Evolutionary conservation across 148 eudicot species (phyloP).

Genomic region (Dysphania ambrosioides): DNA sequence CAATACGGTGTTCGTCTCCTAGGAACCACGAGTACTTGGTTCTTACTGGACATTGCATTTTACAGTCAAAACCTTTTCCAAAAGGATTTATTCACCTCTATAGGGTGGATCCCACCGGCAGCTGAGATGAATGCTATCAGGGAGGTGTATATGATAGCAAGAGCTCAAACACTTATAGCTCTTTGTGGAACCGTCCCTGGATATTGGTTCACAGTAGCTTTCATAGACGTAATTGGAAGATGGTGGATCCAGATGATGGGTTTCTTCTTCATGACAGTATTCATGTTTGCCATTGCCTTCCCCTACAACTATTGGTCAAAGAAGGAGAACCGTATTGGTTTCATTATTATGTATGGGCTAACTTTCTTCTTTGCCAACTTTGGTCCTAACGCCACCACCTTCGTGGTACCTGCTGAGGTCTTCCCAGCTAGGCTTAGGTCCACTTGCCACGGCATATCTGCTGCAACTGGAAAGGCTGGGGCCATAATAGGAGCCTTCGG

Average conservation of each 20-base stretch:
- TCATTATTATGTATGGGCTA: slow-evolving; percentile 30
- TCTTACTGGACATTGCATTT: slow-evolving; percentile 39
- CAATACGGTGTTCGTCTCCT: slow-evolving; percentile 16
- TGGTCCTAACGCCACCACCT: slow-evolving; percentile 37
- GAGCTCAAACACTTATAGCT: slow-evolving; percentile 60
- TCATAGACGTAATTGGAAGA: slow-evolving; percentile 41
- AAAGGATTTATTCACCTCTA: slow-evolving; percentile 47
- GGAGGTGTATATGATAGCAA: slow-evolving; percentile 44
- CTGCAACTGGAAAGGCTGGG: slow-evolving; percentile 34
- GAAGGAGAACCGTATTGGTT: slow-evolving; percentile 27
- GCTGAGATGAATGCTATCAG: slow-evolving; percentile 48
- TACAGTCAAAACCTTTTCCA: slow-evolving; percentile 73
- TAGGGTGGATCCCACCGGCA: slow-evolving; percentile 61
- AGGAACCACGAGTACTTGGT: slow-evolving; percentile 27
- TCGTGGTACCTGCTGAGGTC: slow-evolving; percentile 34
- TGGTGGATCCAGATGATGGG: slow-evolving; percentile 25
- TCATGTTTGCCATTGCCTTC: slow-evolving; percentile 66
- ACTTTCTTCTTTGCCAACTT: slow-evolving; percentile 39
- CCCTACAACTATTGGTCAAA: slow-evolving; percentile 48
- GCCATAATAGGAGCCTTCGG: slow-evolving; percentile 37
- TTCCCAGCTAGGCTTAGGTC: slow-evolving; percentile 38
- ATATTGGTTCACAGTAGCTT: slow-evolving; percentile 56
- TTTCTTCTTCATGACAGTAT: slow-evolving; percentile 60
- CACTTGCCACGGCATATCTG: slow-evolving; percentile 36
- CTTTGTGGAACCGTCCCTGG: slow-evolving; percentile 66